Base-by-base conservation (phyloP, 441 rosid genomes). In the Jatropha multifida region DNA sequence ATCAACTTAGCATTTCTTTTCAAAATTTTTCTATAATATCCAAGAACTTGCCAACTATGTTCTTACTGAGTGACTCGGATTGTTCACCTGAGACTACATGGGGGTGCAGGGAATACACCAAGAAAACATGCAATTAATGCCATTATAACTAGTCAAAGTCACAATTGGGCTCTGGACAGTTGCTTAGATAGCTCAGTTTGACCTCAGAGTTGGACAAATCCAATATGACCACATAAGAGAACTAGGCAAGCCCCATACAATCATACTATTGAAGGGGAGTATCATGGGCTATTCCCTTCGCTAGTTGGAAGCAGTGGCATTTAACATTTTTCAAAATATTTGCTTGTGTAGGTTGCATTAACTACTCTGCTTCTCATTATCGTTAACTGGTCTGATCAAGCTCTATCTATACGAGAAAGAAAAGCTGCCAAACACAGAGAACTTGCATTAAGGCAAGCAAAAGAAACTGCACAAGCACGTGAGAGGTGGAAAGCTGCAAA, bases 331-430 rank as follows among this genome's bases (percentile, higher is more conserved):
- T 62, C 61, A 11, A 1, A 11, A 1, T 4, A 26, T 51, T 77
- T 82, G 55, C 78, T 75, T 66, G n/a, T 87, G 87, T 81, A 94
- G 99, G 92, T 74, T 80, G 88, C 86, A 44, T 75, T 90, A 70
- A 83, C 78, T 77, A 86, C 90, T 74, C 70, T 90, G 51, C 89
- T 96, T 54, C 88, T 96, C 59, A 88, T 94, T 80, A 88, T 96
- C 77, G 92, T 93, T 83, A 92, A 94, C 80, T 96, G 98, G 82
- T 94, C 96, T 12, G 99, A 91, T 71, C 99, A 92, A 90, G 93
- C 92, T 81, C 81, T 96, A 46, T 81, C 88, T 32, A 89, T 90
- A 15, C 84, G 98, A 77, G 97, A 92, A 81, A 89, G 85, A 76
- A 83, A 87, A 75, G 87, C 85, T 46, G 92, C 97, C 4, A 90